A percentile compares a stretch with the other conserved stretches of the same genome.
These are phyloP conservation scores for Ganoderma boninense DNA, from an alignment of 1,284 basidiomycete genomes.

Conservation along the genomic window DNA sequence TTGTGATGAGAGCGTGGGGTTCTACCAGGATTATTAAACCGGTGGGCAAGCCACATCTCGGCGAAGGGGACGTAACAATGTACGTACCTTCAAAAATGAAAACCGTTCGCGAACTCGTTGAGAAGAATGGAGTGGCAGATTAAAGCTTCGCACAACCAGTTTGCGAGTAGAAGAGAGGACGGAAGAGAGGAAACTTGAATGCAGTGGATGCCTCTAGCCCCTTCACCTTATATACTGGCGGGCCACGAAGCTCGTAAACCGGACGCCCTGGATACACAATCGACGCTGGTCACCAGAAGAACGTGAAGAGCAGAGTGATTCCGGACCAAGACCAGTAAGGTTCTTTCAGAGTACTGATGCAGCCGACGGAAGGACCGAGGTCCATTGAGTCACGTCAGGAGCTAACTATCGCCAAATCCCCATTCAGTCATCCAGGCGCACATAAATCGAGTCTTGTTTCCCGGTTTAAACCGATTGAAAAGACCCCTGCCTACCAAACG, in stretches of 20 bases:
- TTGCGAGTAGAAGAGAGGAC: conserved; percentile 8
- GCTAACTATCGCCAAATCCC: background rate
- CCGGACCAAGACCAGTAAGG: background rate
- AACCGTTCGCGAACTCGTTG: conserved; percentile 14
- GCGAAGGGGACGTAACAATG: too few species aligned
- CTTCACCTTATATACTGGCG: conserved; percentile 7
- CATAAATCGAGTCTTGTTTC: background rate
- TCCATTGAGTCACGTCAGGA: background rate
- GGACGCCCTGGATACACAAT: background rate
- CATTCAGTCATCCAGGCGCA: background rate
- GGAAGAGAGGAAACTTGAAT: conserved; percentile 17
- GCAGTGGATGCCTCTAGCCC: background rate
- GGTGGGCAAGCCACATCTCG: conserved; percentile 3
- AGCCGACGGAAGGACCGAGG: background rate
- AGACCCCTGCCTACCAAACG: background rate
- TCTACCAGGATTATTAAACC: background rate
- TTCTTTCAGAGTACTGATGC: background rate
- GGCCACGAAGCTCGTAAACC: background rate
- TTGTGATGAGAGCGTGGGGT: conserved; percentile 12
- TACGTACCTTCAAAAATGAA: conserved; percentile 9
- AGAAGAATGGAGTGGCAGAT: conserved; percentile 20
- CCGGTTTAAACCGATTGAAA: too few species aligned
- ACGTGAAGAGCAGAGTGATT: background rate
- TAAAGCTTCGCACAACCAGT: conserved; percentile 23
- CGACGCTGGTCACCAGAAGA: background rate